phyloP scores from a whole-genome alignment of 2,329 filamentous ascomycete species.

The Didymella sp. region DNA sequence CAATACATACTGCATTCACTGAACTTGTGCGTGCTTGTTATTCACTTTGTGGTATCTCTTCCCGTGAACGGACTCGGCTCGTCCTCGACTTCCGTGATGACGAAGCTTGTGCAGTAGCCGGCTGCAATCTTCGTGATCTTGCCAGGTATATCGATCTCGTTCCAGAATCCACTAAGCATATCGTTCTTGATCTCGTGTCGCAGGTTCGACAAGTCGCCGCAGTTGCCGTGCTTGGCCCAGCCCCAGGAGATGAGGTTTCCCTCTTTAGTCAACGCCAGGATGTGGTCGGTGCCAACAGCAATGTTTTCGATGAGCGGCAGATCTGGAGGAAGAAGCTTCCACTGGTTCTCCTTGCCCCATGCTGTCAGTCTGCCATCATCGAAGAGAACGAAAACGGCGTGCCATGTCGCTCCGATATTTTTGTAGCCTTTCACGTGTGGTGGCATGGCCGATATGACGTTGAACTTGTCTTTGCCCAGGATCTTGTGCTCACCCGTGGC shows the following conservation, averaged over 20 bases:
- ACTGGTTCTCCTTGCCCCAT: slow-evolving; percentile 88
- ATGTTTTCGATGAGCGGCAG: slow-evolving; percentile 68
- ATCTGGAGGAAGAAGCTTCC: slow-evolving; percentile 72
- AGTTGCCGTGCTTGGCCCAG: slow-evolving; percentile 98
- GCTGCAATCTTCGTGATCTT: slow-evolving; percentile 32
- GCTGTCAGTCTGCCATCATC: slow-evolving; percentile 66
- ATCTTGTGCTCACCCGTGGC: slow-evolving; percentile 67
- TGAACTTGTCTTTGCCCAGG: slow-evolving; percentile 79
- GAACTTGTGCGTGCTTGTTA: not conserved
- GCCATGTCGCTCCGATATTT: slow-evolving; percentile 80
- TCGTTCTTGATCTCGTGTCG: slow-evolving; percentile 31
- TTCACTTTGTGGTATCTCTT: not conserved
- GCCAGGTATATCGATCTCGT: slow-evolving; percentile 34
- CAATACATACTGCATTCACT: not conserved
- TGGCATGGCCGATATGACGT: slow-evolving; percentile 66
- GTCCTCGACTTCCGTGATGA: slow-evolving; percentile 22
- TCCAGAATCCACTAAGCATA: slow-evolving; percentile 42
- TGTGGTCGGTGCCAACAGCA: slow-evolving; percentile 90
- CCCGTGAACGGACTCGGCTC: not conserved
- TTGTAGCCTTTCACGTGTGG: slow-evolving; percentile 64
- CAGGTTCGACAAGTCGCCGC: slow-evolving; percentile 60
- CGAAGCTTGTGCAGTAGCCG: slow-evolving; percentile 42
- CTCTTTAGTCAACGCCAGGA: slow-evolving; percentile 71
- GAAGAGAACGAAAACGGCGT: slow-evolving; percentile 75
- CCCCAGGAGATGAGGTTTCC: slow-evolving; percentile 84